Base-by-base conservation (phyloP, 2,329 filamentous ascomycete species). In the Penicillium sp. region DNA sequence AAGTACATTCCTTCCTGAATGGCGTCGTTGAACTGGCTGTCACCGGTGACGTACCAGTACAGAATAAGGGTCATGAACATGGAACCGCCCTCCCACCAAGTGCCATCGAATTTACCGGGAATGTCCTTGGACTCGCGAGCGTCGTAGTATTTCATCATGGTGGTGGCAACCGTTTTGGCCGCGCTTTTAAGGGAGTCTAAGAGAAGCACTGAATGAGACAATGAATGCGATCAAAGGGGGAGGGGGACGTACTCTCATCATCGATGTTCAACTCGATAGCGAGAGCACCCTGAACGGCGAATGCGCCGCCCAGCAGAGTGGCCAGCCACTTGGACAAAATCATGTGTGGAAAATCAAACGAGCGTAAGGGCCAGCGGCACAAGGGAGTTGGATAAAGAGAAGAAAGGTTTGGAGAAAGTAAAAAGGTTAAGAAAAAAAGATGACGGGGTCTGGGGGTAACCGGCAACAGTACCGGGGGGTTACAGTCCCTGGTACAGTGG, bases 41-140 rank as follows among this genome's bases (percentile, higher is more conserved):
- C 89, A 20, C 86, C 86, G 0, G 89, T 93, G 70, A 90, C 90
- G 69, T 87, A 89, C 89, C 89, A 95, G 72, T 94, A 94, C 66
- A 94, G 89, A 51, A 95, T 80, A 60, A 94, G 77, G 2, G 87
- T 79, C 56, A 81, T 82, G 66, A 83, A 84, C 78, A 92, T 85
- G 55, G 88, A 88, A 50, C 89, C 89, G 11, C 81, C 87, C 74
- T 89, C 88, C 89, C 86, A 92, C 69, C 75, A 73, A 16, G 72
- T 74, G 22, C 68, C 73, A 24, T 69, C 67, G 4, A 77, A 58
- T 50, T 76, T 71, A 43, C 74, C 74, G n/a, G 74, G 74, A 1
- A 74, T 70, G 42, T 71, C 64, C 22, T 72, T 74, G 13, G 70
- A 68, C 32, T 73, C 61, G 29, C 75, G 74, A 40, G 68, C 66